Evolutionary conservation across 2,329 filamentous ascomycete genomes (phyloP).

Genomic region (Thielaviopsis euricoi): DNA sequence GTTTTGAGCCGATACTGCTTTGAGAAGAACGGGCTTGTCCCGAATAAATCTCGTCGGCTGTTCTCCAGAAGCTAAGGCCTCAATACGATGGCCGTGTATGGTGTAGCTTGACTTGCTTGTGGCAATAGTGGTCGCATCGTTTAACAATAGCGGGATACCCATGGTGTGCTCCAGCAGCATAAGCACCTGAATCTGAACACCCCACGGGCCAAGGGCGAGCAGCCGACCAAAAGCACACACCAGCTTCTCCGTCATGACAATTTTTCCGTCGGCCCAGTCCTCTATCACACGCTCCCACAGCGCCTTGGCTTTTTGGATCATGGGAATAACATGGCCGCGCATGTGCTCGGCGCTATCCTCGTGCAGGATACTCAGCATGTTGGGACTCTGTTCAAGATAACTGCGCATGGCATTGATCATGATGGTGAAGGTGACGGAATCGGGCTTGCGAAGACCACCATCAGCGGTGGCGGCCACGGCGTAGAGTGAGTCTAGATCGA

Average conservation of each 20-base stretch:
- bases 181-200: conserved; percentile 56
- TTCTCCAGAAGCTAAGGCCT: not conserved
- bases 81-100: not conserved
- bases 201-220: conserved; percentile 46
- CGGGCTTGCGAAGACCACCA: conserved; percentile 46
- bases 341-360: conserved; percentile 13
- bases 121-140: conserved; percentile 13
- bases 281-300: conserved; percentile 68
- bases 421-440: conserved; percentile 56
- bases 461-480: conserved; percentile 57
- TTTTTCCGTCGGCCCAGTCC: conserved; percentile 56
- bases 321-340: conserved; percentile 8
- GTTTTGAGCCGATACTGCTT: not conserved
- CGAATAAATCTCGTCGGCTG: not conserved
- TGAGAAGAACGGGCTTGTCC: not conserved
- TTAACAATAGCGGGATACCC: conserved; percentile 45
- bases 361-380: conserved; percentile 9
- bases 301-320: conserved; percentile 40
- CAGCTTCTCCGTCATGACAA: conserved; percentile 62
- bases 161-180: conserved; percentile 69
- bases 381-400: conserved; percentile 19
- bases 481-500: conserved; percentile 69
- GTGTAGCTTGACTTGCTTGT: not conserved
- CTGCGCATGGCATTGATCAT: conserved; percentile 62
- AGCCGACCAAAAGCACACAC: conserved; percentile 68